These are phyloP conservation scores for Echites panduratus DNA, from an alignment of 257 asterid genomes.

Conservation along the genomic window DNA sequence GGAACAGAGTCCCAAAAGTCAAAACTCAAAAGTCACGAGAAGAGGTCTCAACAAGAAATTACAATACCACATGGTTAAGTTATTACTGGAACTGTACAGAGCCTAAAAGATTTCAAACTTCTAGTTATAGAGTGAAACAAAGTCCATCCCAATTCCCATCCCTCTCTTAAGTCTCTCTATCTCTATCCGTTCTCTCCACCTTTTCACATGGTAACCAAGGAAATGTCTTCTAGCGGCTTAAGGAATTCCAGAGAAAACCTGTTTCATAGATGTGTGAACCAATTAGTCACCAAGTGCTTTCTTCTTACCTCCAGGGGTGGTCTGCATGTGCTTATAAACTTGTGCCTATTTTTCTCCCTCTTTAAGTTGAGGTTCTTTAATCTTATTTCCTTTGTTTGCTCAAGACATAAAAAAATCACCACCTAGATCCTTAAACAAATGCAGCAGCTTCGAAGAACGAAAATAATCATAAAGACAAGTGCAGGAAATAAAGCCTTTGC, in stretches of 20 bases:
- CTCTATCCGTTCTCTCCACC: constrained; percentile 9
- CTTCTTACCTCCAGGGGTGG: constrained; percentile 46
- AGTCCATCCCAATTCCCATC: background rate
- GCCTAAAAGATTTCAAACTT: constrained; percentile 16
- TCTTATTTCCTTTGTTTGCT: constrained; percentile 19
- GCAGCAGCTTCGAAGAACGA: background rate
- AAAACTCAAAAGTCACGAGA: no score
- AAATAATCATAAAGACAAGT: background rate
- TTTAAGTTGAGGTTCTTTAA: no score
- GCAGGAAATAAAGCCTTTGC: background rate
- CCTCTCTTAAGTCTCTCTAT: constrained; percentile 17
- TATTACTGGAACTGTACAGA: constrained; percentile 8
- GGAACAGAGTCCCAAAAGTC: constrained; percentile 44
- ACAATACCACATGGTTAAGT: constrained; percentile 30
- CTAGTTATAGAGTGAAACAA: constrained; percentile 15
- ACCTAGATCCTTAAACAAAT: background rate
- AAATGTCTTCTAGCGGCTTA: constrained; percentile 30
- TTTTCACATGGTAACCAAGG: constrained; percentile 33
- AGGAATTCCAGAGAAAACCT: constrained; percentile 52
- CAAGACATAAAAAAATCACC: background rate
- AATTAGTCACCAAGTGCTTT: constrained; percentile 31
- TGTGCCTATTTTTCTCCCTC: constrained; percentile 26
- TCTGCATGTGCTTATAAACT: constrained; percentile 56
- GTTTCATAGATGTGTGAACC: constrained; percentile 67
- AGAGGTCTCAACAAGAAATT: constrained; percentile 46